These are phyloP conservation scores for Primulina eburnea DNA, from an alignment of 257 asterid genomes.

Conservation along the genomic window DNA sequence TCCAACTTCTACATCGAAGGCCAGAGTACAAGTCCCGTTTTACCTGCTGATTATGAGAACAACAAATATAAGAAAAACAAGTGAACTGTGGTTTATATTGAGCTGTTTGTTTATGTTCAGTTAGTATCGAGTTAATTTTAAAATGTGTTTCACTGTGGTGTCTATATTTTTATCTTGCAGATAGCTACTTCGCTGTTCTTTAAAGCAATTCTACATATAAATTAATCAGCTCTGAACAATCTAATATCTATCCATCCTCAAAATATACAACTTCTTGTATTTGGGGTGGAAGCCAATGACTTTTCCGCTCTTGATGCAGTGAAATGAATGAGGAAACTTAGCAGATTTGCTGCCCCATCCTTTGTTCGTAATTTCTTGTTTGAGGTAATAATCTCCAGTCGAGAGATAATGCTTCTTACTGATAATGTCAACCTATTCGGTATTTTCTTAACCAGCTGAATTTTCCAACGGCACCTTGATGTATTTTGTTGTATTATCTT, in stretches of 20 bases:
- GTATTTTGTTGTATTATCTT: neutral
- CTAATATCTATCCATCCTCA: neutral
- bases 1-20: slow-evolving; percentile 16
- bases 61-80: slow-evolving; percentile 1
- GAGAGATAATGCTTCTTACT: slow-evolving; percentile 8
- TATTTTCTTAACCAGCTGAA: slow-evolving; percentile 10
- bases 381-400: slow-evolving; percentile 50
- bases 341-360: slow-evolving; percentile 65
- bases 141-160: slow-evolving; percentile 1
- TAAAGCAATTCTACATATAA: neutral
- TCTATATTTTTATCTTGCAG: slow-evolving; percentile 4
- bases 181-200: neutral
- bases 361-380: slow-evolving; percentile 88
- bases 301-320: slow-evolving; percentile 47
- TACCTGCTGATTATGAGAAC: slow-evolving; percentile 3
- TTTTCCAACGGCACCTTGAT: neutral
- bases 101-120: slow-evolving; percentile 2
- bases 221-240: neutral
- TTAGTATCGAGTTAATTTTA: neutral
- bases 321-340: slow-evolving; percentile 73
- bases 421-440: slow-evolving; percentile 3
- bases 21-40: neutral
- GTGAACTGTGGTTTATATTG: slow-evolving; percentile 6
- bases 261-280: slow-evolving; percentile 11
- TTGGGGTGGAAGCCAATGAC: slow-evolving; percentile 15